Conservation (phyloP, 2,329 filamentous ascomycete genomes). For the Graphilbum ipis-grandicollis region DNA sequence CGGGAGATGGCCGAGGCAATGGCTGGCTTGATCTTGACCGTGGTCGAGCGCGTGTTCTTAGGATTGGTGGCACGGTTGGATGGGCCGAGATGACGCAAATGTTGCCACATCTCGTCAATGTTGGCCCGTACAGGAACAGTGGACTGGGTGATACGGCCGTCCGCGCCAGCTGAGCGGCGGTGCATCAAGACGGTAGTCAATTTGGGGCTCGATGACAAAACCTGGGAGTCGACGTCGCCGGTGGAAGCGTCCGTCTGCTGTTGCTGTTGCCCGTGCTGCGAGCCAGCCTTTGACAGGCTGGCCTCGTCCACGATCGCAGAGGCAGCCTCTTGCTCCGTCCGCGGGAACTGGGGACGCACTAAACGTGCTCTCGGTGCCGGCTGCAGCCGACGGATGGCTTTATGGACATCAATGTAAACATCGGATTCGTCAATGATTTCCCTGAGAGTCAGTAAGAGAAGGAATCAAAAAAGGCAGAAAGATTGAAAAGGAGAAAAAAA, state of each 20-base stretch:
- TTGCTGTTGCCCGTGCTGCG: constrained; percentile 8
- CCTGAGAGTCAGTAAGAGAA: constrained; percentile 22
- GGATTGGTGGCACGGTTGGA: constrained; percentile 50
- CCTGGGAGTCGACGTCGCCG: constrained; percentile 8
- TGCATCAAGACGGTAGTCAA: constrained; percentile 42
- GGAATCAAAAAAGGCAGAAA: background rate
- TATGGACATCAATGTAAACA: constrained; percentile 95
- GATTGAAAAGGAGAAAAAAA: background rate
- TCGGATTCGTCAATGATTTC: constrained; percentile 99
- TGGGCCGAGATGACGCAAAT: constrained; percentile 47
- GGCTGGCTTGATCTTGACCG: constrained; percentile 45
- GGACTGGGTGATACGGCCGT: constrained; percentile 29
- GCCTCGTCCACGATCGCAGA: background rate
- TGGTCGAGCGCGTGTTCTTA: constrained; percentile 40
- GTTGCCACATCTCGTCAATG: constrained; percentile 43
- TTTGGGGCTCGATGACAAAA: constrained; percentile 28
- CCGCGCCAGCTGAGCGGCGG: constrained; percentile 34
- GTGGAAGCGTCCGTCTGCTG: background rate
- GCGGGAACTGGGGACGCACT: constrained; percentile 18
- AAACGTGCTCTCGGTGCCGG: constrained; percentile 64
- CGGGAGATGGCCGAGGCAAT: background rate
- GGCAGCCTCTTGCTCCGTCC: constrained; percentile 2
- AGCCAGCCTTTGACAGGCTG: background rate
- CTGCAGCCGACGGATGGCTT: constrained; percentile 78
- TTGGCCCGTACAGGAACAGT: constrained; percentile 41